Evolutionary conservation across 164 flowering plant genomes (phyloP), one percentile per base, ranked within the genome.

Genomic region (Umbilicus rupestris): DNA sequence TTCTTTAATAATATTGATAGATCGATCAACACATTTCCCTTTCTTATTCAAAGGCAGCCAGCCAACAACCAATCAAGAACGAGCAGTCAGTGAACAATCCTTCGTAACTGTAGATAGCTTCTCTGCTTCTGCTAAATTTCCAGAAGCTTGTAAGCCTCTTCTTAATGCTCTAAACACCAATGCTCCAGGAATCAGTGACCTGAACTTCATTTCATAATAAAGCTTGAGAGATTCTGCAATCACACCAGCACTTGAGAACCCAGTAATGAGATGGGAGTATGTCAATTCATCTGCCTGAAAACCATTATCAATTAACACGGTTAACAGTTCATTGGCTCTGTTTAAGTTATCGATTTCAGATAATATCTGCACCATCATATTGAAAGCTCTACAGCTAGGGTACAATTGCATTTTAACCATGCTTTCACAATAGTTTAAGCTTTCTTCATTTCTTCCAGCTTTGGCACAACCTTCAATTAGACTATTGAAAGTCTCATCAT

Each of bases 141-240:
- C 81, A 64, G 75, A 69, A 16, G 50, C 69, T 50, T 89, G 83
- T 24, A 86, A 67, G 66, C 76, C 65, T 49, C 64, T 68, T 47
- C 88, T 81, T 67, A 90, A 57, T 3, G 85, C 73, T 30, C 68
- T 60, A 49, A 81, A 84, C 39, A 68, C 72, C 66, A 59, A 46
- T 28, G 69, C 46, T 67, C 84, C 81, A 62, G 85, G 88, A 68
- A 80, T 62, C 12, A 81, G 63, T 9, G 75, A 78, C 46, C 73
- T 79, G 73, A 70, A 80, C 45, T 78, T 85, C 92, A 87, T 88
- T 75, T 93, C 98, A 76, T 87, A 75, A 46, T 78, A 90, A 66
- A 88, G 75, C 76, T 88, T 87, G 52, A 86, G 76, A 72, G 77
- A 80, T 69, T 82, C 84, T 22, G 81, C 75, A 24, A 76, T 31